Base-by-base conservation (phyloP, 345 rosid genomes). In the Trapa incisa region DNA sequence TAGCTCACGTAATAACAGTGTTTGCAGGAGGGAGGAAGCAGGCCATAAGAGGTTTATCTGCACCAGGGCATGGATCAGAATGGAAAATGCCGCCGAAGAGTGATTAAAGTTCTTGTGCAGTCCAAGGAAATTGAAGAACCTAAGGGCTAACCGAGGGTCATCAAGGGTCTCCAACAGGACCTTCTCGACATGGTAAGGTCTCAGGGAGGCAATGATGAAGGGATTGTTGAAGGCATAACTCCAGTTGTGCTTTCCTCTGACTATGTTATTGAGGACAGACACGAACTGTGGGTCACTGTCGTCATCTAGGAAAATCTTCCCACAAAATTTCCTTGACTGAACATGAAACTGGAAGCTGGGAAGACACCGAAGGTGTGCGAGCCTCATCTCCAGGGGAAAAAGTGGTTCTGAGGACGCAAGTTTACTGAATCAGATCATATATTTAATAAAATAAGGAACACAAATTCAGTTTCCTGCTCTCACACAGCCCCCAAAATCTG, bases 51-150 rank as follows among this genome's bases (percentile, higher is more conserved):
- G 78, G 66, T 77, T 74, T 63, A 67, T 72, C 66, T 78, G 76
- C 37, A 80, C 90, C 63, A 94, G 72, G 48, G 89, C 81, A 35
- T 88, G 97, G 48, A 94, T 78, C 69, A 94, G 77, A 29, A 88
- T 81, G 70, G 97, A 94, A 75, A 87, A 91, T 57, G 99, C 87
- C 65, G 78, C 65, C 13, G 84, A 63, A 0, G 99, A 87, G 67
- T 93, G 99, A 75, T 76, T 65, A 75, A 88, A 86, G 67, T 75
- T 77, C 56, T 69, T 76, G 76, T 94, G 99, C 79, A 94, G 70
- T 29, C 99, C 99, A 9, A 94, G 78, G 76, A 88, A 94, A 73
- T 94, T 91, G 79, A 94, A 94, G 77, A 91, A 91, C 70, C 95
- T 73, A 38, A 88, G 74, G 71, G 91, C 88, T 41, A 94, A 79